These are phyloP conservation scores for Fusarium gaditjirri DNA, from an alignment of 2,329 filamentous ascomycete species.

Conservation along the genomic window DNA sequence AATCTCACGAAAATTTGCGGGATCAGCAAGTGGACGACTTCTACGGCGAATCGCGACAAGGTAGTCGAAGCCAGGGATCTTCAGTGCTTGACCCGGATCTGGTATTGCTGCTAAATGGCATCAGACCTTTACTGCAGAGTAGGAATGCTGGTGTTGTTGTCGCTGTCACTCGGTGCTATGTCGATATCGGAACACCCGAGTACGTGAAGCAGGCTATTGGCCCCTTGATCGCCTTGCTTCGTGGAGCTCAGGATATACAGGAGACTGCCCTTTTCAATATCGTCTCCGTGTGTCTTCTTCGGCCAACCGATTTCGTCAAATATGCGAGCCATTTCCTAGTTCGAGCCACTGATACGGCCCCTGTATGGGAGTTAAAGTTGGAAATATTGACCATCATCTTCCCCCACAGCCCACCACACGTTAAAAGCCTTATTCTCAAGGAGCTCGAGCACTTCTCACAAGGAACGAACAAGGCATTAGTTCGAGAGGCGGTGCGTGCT, in stretches of 20 bases:
- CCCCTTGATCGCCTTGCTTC: conserved; percentile 85
- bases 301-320: conserved; percentile 83
- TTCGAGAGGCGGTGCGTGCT: conserved; percentile 89
- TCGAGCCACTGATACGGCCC: conserved; percentile 78
- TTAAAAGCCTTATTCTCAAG: conserved; percentile 88
- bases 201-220: conserved; percentile 82
- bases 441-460: conserved; percentile 94
- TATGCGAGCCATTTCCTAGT: conserved; percentile 93
- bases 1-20: conserved; percentile 48
- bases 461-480: conserved; percentile 76
- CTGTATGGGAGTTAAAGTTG: conserved; percentile 91
- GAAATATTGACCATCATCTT: conserved; percentile 93
- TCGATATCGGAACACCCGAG: conserved; percentile 82
- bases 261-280: conserved; percentile 94
- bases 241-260: conserved; percentile 87
- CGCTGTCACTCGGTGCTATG: conserved; percentile 85
- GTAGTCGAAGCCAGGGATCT: conserved; percentile 55
- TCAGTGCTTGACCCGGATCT: conserved; percentile 82
- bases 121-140: conserved; percentile 87
- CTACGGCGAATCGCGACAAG: conserved; percentile 74
- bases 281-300: conserved; percentile 84
- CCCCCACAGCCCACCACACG: conserved; percentile 77
- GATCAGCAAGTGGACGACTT: conserved; percentile 72
- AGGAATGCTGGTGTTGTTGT: conserved; percentile 94
- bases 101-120: conserved; percentile 79